Evolutionary conservation across 768 basidiomycete species (phyloP).

Genomic region (Mycena rosella): DNA sequence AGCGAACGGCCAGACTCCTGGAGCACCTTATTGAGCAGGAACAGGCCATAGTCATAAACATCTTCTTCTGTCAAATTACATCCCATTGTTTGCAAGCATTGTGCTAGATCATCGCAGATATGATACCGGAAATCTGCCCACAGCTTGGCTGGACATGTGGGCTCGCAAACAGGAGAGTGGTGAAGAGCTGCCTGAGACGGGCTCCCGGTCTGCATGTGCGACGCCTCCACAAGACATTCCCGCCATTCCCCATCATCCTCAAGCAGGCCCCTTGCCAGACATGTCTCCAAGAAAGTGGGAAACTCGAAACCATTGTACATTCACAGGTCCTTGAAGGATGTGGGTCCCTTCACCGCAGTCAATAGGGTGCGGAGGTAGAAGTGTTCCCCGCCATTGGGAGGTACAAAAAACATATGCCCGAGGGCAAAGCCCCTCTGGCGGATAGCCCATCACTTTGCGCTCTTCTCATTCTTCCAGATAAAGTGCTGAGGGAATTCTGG

Average conservation of each 20-base stretch:
- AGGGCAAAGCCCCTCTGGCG: slow-evolving; percentile 32
- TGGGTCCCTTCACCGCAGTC: slow-evolving; percentile 52
- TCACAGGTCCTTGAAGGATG: slow-evolving; percentile 42
- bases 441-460: slow-evolving; percentile 37
- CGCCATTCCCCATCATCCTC: slow-evolving; percentile 51
- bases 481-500: slow-evolving; percentile 22
- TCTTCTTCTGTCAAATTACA: not conserved
- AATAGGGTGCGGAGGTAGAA: slow-evolving; percentile 59
- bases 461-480: slow-evolving; percentile 14
- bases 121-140: slow-evolving; percentile 19
- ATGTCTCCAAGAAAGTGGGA: slow-evolving; percentile 52
- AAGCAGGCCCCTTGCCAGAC: slow-evolving; percentile 46
- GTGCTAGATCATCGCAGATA: slow-evolving; percentile 20
- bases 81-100: slow-evolving; percentile 2
- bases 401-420: slow-evolving; percentile 45
- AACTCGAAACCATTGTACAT: slow-evolving; percentile 32
- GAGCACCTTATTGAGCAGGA: slow-evolving; percentile 24
- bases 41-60: slow-evolving; percentile 13
- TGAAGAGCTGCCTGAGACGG: slow-evolving; percentile 20
- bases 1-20: slow-evolving; percentile 28
- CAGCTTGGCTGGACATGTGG: slow-evolving; percentile 1
- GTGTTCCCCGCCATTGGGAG: slow-evolving; percentile 51
- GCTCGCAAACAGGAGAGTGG: slow-evolving; percentile 18
- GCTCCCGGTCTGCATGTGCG: slow-evolving; percentile 14
- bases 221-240: slow-evolving; percentile 11